phyloP scores from a whole-genome alignment of 1,284 basidiomycete species.

The Rhizopogon parksii region DNA sequence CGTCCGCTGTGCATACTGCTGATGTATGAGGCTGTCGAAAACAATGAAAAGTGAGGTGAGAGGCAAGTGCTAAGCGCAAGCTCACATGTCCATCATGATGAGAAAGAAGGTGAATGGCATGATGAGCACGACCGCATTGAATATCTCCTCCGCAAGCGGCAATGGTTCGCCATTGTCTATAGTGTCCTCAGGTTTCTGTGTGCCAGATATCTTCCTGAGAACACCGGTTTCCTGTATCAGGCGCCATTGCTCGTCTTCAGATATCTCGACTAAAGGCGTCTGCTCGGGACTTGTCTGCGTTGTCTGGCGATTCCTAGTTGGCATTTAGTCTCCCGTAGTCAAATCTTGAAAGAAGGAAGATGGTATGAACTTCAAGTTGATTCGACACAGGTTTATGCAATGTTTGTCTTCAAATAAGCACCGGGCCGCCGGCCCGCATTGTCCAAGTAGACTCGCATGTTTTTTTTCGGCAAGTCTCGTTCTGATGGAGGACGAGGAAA shows the following conservation, averaged over 20 bases:
- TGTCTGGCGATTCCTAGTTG: slow-evolving; percentile 30
- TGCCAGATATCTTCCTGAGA: slow-evolving; percentile 37
- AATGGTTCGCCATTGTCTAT: slow-evolving; percentile 32
- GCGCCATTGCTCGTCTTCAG: slow-evolving; percentile 72
- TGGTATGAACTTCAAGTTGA: too few species aligned
- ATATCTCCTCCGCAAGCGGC: slow-evolving; percentile 62
- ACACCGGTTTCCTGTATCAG: slow-evolving; percentile 64
- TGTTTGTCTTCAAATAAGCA: not conserved
- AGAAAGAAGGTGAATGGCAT: slow-evolving; percentile 68
- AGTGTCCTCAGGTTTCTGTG: not conserved
- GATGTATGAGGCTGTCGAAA: slow-evolving; percentile 56
- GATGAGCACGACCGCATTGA: slow-evolving; percentile 52
- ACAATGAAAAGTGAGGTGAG: slow-evolving; percentile 7
- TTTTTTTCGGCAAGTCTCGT: slow-evolving; percentile 4
- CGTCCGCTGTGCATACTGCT: slow-evolving; percentile 61
- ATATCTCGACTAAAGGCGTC: slow-evolving; percentile 38
- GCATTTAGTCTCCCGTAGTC: too few species aligned
- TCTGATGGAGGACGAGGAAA: slow-evolving; percentile 21
- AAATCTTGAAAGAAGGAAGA: too few species aligned
- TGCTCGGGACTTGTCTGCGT: slow-evolving; percentile 15
- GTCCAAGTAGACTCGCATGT: not conserved
- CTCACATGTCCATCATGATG: slow-evolving; percentile 74
- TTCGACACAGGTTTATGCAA: too few species aligned
- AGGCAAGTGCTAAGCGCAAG: slow-evolving; percentile 9
- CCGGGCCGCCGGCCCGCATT: not conserved